Conservation (phyloP, 345 rosid genomes). For the Gossypium australe region DNA sequence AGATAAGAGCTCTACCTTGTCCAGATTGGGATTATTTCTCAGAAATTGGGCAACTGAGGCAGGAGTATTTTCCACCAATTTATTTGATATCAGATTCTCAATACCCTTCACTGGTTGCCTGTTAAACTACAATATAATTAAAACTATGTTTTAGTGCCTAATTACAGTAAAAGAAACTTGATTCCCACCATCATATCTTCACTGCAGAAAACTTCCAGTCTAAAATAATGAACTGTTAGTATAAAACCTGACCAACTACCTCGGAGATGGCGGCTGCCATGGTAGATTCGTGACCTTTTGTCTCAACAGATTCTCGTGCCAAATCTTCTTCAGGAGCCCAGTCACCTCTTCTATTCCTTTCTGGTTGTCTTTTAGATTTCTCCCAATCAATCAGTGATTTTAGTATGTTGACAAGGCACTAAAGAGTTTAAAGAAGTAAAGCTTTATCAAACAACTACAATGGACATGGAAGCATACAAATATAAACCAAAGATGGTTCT, state of each 20-base stretch:
- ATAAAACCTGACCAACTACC: conserved; percentile 38
- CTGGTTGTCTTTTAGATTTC: conserved; percentile 49
- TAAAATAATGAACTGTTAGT: not conserved
- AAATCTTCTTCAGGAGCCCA: conserved; percentile 38
- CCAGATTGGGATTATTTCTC: conserved; percentile 59
- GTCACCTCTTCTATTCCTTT: conserved; percentile 32
- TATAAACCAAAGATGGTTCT: not conserved
- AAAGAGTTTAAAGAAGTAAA: conserved; percentile 27
- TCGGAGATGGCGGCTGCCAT: conserved; percentile 81
- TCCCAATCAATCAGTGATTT: conserved; percentile 97
- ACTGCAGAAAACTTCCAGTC: not conserved
- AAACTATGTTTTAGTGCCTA: conserved; percentile 21
- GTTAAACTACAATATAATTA: conserved; percentile 67
- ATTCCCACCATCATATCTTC: not conserved
- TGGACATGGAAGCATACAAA: conserved; percentile 12
- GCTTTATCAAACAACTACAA: conserved; percentile 19
- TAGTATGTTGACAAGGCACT: conserved; percentile 89
- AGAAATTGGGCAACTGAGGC: conserved; percentile 79
- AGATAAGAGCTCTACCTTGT: conserved; percentile 54
- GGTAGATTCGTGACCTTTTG: conserved; percentile 91
- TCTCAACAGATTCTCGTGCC: conserved; percentile 40
- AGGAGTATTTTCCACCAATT: conserved; percentile 73
- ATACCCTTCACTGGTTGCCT: conserved; percentile 74
- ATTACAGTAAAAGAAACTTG: not conserved
- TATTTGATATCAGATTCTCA: conserved; percentile 65